Percentiles rank a stretch among this genome's conserved stretches.
phyloP scores from a whole-genome alignment of 176 grass and related monocot genomes.

The Phyllostachys edulis region DNA sequence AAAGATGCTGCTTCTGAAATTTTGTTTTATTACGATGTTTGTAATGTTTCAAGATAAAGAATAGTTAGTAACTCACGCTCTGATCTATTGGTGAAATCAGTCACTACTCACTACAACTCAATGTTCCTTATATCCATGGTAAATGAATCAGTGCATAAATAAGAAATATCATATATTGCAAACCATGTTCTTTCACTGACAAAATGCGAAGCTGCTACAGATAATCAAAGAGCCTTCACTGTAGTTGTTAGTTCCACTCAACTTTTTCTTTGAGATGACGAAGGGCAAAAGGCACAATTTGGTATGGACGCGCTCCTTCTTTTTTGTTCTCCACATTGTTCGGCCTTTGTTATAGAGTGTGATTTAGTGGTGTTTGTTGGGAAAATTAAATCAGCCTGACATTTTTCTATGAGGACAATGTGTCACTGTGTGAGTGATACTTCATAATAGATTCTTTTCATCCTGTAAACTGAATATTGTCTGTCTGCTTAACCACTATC shows the following conservation, averaged over 20 bases:
- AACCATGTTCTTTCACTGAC: not conserved
- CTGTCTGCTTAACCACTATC: not conserved
- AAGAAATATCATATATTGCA: not conserved
- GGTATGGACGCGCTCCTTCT: not conserved
- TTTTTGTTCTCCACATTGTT: not conserved
- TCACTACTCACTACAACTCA: not conserved
- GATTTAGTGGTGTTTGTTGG: not conserved
- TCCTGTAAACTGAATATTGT: not conserved
- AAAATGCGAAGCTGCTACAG: not conserved
- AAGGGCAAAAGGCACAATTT: not conserved
- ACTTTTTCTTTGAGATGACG: not conserved
- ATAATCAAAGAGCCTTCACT: not conserved
- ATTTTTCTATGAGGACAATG: not conserved
- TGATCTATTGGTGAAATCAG: not conserved
- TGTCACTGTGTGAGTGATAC: not conserved
- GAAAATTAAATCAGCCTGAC: not conserved
- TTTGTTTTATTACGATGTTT: not conserved
- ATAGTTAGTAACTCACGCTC: not conserved
- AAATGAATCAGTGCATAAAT: not conserved
- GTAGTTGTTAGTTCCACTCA: not conserved
- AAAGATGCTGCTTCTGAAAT: not conserved
- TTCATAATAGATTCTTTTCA: not conserved
- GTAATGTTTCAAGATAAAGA: not conserved
- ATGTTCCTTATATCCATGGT: not conserved
- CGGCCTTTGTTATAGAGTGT: not conserved